Evolutionary conservation across 768 basidiomycete genomes (phyloP).

Genomic region (Agaricus subrufescens): DNA sequence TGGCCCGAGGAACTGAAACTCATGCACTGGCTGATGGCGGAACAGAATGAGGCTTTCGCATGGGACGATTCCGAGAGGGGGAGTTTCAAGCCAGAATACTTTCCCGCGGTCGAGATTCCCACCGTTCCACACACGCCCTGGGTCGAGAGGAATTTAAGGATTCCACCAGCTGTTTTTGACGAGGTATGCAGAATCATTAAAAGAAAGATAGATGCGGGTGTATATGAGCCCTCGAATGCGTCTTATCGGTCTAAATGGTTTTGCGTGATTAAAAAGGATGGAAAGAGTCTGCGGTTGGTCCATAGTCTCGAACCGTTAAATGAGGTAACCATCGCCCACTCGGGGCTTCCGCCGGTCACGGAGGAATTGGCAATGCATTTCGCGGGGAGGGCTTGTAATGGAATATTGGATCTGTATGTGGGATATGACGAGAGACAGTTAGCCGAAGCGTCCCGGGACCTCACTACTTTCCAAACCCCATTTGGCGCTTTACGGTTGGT

Average conservation of each 20-base stretch:
- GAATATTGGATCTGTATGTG: constrained; percentile 20
- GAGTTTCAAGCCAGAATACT: constrained; percentile 14
- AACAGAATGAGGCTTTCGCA: constrained; percentile 13
- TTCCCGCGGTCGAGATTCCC: constrained; percentile 11
- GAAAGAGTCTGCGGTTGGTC: constrained; percentile 26
- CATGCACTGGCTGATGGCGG: constrained; percentile 11
- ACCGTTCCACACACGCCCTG: constrained; percentile 11
- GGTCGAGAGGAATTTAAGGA: constrained; percentile 6
- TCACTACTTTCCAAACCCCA: constrained; percentile 37
- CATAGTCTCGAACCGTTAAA: constrained; percentile 35
- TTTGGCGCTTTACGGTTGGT: constrained; percentile 22
- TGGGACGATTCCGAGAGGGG: constrained; percentile 17
- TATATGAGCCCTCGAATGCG: constrained; percentile 33
- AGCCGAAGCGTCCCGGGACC: constrained; percentile 22
- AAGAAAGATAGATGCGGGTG: constrained; percentile 30
- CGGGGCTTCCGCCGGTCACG: constrained; percentile 26
- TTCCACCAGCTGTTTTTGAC: constrained; percentile 13
- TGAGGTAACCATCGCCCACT: constrained; percentile 28
- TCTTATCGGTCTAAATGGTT: constrained; percentile 39
- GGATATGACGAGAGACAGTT: constrained; percentile 29
- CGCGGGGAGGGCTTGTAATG: constrained; percentile 25
- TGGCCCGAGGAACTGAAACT: constrained; percentile 14
- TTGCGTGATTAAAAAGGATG: constrained; percentile 33
- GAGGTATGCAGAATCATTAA: constrained; percentile 17
- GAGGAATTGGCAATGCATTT: constrained; percentile 29